Evolutionary conservation across 495 filamentous ascomycete genomes (phyloP), one percentile per base, ranked within the genome.

Genomic region (Aspergillus cavernicola): DNA sequence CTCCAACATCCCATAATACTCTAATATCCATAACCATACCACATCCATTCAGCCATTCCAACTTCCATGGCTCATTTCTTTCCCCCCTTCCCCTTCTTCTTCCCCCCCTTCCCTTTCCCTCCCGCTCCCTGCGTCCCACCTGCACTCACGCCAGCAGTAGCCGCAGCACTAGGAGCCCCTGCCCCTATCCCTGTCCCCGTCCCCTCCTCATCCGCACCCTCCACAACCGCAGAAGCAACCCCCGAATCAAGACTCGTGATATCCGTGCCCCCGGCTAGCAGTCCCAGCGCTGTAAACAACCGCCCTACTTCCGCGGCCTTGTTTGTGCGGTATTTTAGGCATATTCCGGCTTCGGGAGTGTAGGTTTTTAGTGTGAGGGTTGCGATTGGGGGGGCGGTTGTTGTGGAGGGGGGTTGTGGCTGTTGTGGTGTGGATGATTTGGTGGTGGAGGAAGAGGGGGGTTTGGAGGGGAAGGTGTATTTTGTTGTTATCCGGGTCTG

Each of bases 301-400:
- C 93, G 74, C 2, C 84, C 82, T 4, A 98, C 92, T 67, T 97
- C 92, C 15, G 89, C 88, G n/a, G 85, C 85, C 62, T 95, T 95
- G 67, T 87, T 83, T 15, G 93, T 96, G 63, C 81, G 80, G 73
- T 96, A 98, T 70, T 96, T 95, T 29, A 98, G 80, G 49, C 85
- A 84, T 41, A 83, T 81, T 57, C 93, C 93, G 11, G 86, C 85
- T 23, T 68, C 69, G 0, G 93, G 89, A 68, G 96, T 90, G 76
- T 82, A 98, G 13, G 92, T 95, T 73, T 96, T 97, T 24, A 97
- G 76, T 0, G 80, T 85, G 23, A 98, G 83, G 20, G 76, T 79
- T 55, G 87, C 89, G 57, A 83, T 72, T 43, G 66, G 63, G 11
- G 60, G 33, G 48, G 66, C 9, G 65, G 54, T 59, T 57, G 40